Percentiles rank a stretch among this genome's conserved stretches.
Conservation (phyloP, 169 alveolate genomes). For the Plasmodium cynomolgi region DNA sequence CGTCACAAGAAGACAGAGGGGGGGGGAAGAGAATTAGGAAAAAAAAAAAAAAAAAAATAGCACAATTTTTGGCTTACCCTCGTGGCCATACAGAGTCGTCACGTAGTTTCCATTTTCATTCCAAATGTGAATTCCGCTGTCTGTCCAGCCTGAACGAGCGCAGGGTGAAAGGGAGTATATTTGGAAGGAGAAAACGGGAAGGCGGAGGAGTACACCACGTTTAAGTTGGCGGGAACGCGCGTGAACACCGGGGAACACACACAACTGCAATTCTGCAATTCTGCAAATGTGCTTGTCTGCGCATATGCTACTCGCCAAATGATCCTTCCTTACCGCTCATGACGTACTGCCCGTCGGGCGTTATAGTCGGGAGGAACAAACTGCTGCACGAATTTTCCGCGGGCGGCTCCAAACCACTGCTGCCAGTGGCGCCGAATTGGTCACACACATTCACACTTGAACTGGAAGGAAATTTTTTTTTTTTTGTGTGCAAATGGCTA, state of each 20-base stretch:
- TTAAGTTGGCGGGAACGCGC: background rate
- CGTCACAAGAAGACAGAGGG: background rate
- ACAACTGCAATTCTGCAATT: background rate
- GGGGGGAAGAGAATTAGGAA: background rate
- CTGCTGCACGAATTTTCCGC: background rate
- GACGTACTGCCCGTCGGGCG: conserved; percentile 61
- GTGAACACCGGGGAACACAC: background rate
- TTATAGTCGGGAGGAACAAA: conserved; percentile 49
- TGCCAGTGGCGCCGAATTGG: background rate
- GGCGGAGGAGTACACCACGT: background rate
- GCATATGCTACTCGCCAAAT: background rate
- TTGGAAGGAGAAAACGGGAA: background rate
- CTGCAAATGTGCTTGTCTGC: background rate
- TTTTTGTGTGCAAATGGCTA: background rate
- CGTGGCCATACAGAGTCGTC: conserved; percentile 56
- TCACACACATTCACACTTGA: background rate
- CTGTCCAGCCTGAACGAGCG: conserved; percentile 44
- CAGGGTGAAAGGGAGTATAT: background rate
- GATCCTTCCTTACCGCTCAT: conserved; percentile 22
- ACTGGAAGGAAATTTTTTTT: conserved; percentile 7
- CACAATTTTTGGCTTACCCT: conserved; percentile 14
- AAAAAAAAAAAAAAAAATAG: background rate
- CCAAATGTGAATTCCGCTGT: conserved; percentile 66
- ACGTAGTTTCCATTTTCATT: conserved; percentile 40
- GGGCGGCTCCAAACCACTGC: background rate